Percentiles rank a stretch among this genome's conserved stretches.
Conservation (phyloP, 768 basidiomycete species). For the Tricholoma sp. region DNA sequence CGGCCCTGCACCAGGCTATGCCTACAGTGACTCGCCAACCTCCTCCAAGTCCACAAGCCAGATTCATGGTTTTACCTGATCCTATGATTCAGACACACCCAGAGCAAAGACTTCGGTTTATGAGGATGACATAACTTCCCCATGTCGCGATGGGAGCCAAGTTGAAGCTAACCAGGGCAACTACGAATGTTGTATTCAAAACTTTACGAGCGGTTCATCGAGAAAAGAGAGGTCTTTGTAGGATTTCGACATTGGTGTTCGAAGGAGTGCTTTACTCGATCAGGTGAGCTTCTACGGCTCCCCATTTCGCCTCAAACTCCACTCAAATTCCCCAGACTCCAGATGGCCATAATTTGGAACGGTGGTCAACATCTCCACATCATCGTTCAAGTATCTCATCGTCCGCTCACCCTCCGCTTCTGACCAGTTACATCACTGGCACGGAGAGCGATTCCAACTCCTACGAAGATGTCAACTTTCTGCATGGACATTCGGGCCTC, state of each 20-base stretch:
- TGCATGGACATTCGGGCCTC: background rate
- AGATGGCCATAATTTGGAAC: background rate
- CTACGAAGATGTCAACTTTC: background rate
- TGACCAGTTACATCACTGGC: background rate
- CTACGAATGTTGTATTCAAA: slow-evolving; percentile 1
- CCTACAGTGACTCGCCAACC: background rate
- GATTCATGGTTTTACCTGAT: background rate
- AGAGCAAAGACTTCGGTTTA: background rate
- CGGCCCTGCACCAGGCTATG: background rate
- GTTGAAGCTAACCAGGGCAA: too few species aligned
- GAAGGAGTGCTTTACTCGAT: slow-evolving; percentile 2
- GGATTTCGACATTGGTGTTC: background rate
- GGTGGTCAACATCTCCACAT: background rate
- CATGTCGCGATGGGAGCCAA: background rate
- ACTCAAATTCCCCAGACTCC: background rate
- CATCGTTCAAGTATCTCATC: background rate
- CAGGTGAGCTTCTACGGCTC: background rate
- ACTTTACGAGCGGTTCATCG: slow-evolving; percentile 1
- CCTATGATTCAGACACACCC: background rate
- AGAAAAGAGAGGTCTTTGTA: background rate
- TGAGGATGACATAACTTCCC: background rate
- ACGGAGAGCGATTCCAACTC: too few species aligned
- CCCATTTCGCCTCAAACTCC: too few species aligned
- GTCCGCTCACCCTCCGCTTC: background rate
- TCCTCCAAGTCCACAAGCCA: background rate